phyloP scores from a whole-genome alignment of 768 basidiomycete genomes.

The Leccinum uliginosum region DNA sequence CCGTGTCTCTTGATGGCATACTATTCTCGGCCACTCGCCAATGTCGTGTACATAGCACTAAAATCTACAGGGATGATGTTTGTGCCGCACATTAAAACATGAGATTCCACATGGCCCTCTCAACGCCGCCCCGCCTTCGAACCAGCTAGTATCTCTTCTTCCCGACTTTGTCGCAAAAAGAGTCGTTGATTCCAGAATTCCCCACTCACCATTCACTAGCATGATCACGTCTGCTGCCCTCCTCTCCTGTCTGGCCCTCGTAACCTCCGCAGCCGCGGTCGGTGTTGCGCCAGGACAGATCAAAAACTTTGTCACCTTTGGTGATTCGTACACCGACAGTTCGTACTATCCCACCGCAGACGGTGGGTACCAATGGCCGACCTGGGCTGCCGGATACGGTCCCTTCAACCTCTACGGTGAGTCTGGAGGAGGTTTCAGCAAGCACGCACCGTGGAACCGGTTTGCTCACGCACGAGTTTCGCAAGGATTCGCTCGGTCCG shows the following conservation, averaged over 20 bases:
- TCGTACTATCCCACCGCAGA: conserved; percentile 32
- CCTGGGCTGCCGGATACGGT: conserved; percentile 54
- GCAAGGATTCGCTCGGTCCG: conserved; percentile 47
- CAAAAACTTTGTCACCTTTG: conserved; percentile 63
- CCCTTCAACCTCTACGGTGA: conserved; percentile 45
- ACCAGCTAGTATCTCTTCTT: too few relatives aligned
- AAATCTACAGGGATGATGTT: neutral
- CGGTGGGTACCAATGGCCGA: conserved; percentile 55
- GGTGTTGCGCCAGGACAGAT: conserved; percentile 43
- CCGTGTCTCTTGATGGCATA: neutral
- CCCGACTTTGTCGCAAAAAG: too few relatives aligned
- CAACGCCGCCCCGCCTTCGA: neutral
- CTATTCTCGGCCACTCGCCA: neutral
- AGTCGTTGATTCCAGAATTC: neutral
- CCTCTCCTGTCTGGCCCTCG: conserved; percentile 6
- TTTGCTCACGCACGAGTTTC: neutral
- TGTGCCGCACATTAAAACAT: neutral
- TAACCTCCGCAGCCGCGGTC: conserved; percentile 1
- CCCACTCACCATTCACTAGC: neutral
- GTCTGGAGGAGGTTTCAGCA: neutral
- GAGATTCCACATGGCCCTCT: neutral
- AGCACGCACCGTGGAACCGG: too few relatives aligned
- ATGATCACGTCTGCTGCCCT: conserved; percentile 5
- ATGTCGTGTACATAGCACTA: neutral
- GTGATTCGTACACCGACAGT: conserved; percentile 62